Base-by-base conservation (phyloP, 768 basidiomycete species). In the Pisolithus orientalis region DNA sequence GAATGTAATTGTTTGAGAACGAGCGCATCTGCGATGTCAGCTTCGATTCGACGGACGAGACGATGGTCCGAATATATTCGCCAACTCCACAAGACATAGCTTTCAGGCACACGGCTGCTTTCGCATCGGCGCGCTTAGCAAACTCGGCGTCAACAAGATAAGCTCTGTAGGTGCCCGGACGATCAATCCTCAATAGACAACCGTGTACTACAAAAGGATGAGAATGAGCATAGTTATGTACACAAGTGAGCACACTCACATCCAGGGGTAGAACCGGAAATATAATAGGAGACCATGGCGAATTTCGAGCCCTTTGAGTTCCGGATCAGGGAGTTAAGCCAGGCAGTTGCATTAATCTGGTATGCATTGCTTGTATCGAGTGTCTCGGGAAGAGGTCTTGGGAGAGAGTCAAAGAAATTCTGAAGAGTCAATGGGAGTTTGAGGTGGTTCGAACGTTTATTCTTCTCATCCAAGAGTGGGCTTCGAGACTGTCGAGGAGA, bases 141-240 rank as follows among this genome's bases (percentile, higher is more conserved):
- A 87, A 87, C 14, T 72, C 70, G 0, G 81, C 70, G n/a, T 87
- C 85, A 28, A 84, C 82, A 5, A 89, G 63, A 57, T 75, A 89
- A 0, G 83, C 80, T 40, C 69, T 73, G 37, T 73, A 76, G 51
- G 79, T 76, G 5, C 68, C 70, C 3, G 79, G 77, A 27, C 78
- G 75, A 39, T 76, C 73, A 5, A 89, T 57, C 27, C 82, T 80
- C 39, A 88, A 71, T 10, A 88, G 64, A 61, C 80, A 83, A 3
- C 85, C 85, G 38, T 84, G 79, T 13, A 80, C 82, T 84, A 47
- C 10, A 44, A 28, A 44, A 39, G 48, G 43, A 16, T 56, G 49
- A 50, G 54, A 29, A 39, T 47, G 34, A 54, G 14, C 21, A 51
- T 45, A 27, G 28, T 39, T 9, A 38, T 44, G 29, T 34, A 50